Base-by-base conservation (phyloP, 2,329 filamentous ascomycete genomes). In the Erysiphe pulchra region DNA sequence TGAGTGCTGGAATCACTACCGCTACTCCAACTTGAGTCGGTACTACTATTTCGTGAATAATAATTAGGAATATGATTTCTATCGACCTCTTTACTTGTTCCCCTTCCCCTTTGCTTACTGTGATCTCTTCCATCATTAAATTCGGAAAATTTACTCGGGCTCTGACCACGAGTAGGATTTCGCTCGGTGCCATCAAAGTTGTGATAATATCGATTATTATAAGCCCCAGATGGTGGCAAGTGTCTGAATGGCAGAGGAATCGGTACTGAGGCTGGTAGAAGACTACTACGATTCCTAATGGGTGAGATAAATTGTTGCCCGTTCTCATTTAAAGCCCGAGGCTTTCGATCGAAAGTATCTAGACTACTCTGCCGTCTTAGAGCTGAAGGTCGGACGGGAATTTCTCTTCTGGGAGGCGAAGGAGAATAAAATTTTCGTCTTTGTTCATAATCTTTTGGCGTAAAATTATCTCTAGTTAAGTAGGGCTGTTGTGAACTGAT, bases 341-440 rank as follows among this genome's bases (percentile, higher is more conserved):
- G 78, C 28, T 75, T 75, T 43, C 85, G 76, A 61, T 94, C 86
- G 57, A 84, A 93, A 0, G 81, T 92, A 59, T 93, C 86, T 36
- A 93, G 68, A 45, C 84, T 92, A 13, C 84, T 92, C 59, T 92
- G 85, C 39, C 86, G 74, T 47, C 86, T 73, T 44, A 90, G 57
- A 50, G 86, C 68, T 30, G 68, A 67, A 2, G 84, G 85, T 41
- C 80, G 70, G 18, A 39, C 32, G 69, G 67, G 41, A 6, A 13
- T n/a, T 18, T 20, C 49, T 28, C 53, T 48, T 46, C 54, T 47
- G 24, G 53, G 52, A 44, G 53, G 50, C 40, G 49, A 49, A 17
- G 53, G 51, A 33, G 50, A 52, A 44, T 52, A 51, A 33, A 50
- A 53, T n/a, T 51, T 49, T 37, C 48, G 42, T 40, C 55, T 52